These are phyloP conservation scores for Kalmusia sp. DNA, from an alignment of 2,329 filamentous ascomycete genomes.

Conservation along the genomic window DNA sequence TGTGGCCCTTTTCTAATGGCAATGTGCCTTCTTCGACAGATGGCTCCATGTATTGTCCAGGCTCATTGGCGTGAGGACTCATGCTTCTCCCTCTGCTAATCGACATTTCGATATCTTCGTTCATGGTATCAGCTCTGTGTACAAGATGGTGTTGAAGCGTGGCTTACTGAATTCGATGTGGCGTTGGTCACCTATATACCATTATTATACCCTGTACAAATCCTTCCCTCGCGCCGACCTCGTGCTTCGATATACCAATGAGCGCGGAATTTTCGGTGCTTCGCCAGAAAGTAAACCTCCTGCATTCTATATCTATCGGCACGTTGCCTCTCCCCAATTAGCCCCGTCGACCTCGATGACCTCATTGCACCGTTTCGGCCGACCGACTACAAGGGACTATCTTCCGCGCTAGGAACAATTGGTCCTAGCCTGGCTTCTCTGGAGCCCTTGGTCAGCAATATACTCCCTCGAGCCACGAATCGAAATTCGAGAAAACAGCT, in stretches of 20 bases:
- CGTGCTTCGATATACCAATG: background rate
- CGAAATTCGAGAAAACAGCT: too few species aligned
- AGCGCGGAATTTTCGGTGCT: background rate
- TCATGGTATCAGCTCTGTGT: background rate
- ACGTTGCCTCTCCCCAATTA: background rate
- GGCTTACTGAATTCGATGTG: background rate
- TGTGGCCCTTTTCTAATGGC: background rate
- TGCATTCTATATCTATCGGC: too few species aligned
- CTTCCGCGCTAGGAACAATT: background rate
- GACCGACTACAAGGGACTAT: background rate
- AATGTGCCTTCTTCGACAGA: background rate
- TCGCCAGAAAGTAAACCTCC: background rate
- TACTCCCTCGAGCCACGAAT: too few species aligned
- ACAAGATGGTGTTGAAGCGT: background rate
- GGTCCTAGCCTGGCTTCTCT: background rate
- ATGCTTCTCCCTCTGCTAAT: background rate
- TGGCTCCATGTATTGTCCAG: background rate
- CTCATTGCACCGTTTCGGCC: background rate
- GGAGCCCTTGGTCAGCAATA: background rate
- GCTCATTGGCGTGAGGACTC: background rate
- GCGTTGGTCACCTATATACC: conserved; percentile 3
- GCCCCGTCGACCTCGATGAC: background rate
- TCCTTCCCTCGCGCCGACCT: background rate
- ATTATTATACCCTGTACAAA: background rate
- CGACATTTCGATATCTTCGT: background rate